phyloP scores from a whole-genome alignment of 306 rosid species.

The Trifolium subterraneum region DNA sequence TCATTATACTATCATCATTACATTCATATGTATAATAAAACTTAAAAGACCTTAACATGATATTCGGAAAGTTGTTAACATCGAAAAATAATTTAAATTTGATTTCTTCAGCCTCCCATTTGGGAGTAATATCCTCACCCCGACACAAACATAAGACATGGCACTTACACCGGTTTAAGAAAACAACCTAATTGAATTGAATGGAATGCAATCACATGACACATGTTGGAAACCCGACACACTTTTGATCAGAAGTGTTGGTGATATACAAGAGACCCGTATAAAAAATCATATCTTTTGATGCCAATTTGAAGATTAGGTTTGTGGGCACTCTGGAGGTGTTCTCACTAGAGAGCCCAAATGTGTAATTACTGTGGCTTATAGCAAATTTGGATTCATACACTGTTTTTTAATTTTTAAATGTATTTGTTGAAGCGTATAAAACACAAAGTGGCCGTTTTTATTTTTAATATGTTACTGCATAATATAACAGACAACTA shows the following conservation, averaged over 20 bases:
- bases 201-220: not conserved
- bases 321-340: not conserved
- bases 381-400: not conserved
- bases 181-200: not conserved
- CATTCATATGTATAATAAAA: not conserved
- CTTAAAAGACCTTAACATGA: not conserved
- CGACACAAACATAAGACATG: not conserved
- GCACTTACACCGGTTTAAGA: too few species aligned
- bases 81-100: not conserved
- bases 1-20: not conserved
- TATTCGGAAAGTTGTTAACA: not conserved
- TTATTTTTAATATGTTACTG: too few species aligned
- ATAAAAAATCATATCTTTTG: too few species aligned
- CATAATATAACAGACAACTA: not conserved
- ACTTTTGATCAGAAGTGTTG: not conserved
- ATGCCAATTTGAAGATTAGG: too few species aligned
- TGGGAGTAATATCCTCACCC: too few species aligned
- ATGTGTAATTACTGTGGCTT: not conserved
- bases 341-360: not conserved
- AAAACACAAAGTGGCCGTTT: too few species aligned
- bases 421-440: too few species aligned
- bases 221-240: not conserved
- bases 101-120: not conserved
- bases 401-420: too few species aligned
- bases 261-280: not conserved